A percentile compares a stretch with the other conserved stretches of the same genome.
These are phyloP conservation scores for Lichtheimia hyalospora DNA, from an alignment of 371 early-diverging fungal genomes.

Conservation along the genomic window DNA sequence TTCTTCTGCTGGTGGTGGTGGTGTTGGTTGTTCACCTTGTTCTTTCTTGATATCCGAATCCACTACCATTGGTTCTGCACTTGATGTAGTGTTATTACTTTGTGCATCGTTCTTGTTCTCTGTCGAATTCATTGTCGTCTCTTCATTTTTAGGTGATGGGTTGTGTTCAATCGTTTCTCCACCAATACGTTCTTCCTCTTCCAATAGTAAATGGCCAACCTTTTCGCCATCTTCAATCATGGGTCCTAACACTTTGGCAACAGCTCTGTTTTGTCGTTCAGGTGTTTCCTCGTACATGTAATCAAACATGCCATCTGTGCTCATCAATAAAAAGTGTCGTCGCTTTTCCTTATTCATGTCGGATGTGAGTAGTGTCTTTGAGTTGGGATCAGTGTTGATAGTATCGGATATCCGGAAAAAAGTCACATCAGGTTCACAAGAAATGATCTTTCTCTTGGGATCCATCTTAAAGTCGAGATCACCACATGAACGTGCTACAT, in stretches of 20 bases:
- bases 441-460: slow-evolving; percentile 51
- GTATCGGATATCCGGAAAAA: slow-evolving; percentile 50
- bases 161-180: slow-evolving; percentile 36
- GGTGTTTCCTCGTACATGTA: slow-evolving; percentile 55
- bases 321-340: slow-evolving; percentile 51
- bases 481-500: slow-evolving; percentile 65
- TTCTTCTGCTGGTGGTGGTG: neutral
- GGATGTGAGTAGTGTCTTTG: slow-evolving; percentile 21
- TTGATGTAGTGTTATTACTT: neutral
- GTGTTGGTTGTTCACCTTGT: neutral
- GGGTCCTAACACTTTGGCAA: slow-evolving; percentile 44
- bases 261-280: slow-evolving; percentile 46
- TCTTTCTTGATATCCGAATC: neutral
- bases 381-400: neutral
- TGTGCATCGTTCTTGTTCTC: neutral
- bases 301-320: slow-evolving; percentile 52
- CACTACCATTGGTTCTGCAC: neutral
- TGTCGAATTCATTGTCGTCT: neutral
- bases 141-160: slow-evolving; percentile 4
- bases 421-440: slow-evolving; percentile 60
- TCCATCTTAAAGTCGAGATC: slow-evolving; percentile 68
- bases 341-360: slow-evolving; percentile 28
- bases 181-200: slow-evolving; percentile 29
- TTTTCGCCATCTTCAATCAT: slow-evolving; percentile 57
- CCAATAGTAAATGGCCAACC: slow-evolving; percentile 34